Evolutionary conservation across 148 eudicot genomes (phyloP).

Genomic region (Persicaria tinctoria): DNA sequence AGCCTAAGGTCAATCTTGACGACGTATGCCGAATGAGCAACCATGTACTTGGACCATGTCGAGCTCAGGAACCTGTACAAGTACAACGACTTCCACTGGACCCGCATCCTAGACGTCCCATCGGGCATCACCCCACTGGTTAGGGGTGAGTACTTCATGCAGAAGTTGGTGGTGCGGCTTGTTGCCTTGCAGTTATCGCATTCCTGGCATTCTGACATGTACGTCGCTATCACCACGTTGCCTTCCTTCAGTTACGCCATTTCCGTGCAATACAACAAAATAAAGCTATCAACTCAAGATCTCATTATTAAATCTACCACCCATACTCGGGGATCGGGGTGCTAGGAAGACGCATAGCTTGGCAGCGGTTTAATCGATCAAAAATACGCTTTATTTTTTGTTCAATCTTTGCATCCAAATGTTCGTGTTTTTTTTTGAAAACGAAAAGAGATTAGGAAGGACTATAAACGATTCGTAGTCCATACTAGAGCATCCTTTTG

Average conservation of each 20-base stretch:
- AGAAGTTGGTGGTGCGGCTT: constrained; percentile 22
- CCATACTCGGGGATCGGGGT: no score
- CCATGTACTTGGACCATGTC: constrained; percentile 44
- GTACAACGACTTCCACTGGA: constrained; percentile 20
- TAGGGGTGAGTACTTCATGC: constrained; percentile 19
- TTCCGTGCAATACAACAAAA: constrained; percentile 25
- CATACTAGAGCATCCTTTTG: no score
- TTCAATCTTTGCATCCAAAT: no score
- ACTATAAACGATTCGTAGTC: no score
- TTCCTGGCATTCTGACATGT: constrained; percentile 34
- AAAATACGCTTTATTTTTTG: no score
- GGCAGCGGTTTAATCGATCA: no score
- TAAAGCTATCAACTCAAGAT: no score
- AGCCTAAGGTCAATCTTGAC: constrained; percentile 35
- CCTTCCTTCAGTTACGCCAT: constrained; percentile 34
- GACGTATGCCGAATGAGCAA: constrained; percentile 24
- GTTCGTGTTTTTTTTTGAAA: no score
- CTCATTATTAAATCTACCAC: no score
- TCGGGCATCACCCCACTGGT: constrained; percentile 30
- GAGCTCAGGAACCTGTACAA: constrained; percentile 31
- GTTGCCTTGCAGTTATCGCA: constrained; percentile 35
- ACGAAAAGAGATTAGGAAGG: no score
- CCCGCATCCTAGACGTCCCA: constrained; percentile 32
- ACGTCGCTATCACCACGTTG: constrained; percentile 35
- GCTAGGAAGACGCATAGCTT: no score